Evolutionary conservation across 129 eudicot species (phyloP).

Genomic region (Chrysanthemum lavandulifolium): DNA sequence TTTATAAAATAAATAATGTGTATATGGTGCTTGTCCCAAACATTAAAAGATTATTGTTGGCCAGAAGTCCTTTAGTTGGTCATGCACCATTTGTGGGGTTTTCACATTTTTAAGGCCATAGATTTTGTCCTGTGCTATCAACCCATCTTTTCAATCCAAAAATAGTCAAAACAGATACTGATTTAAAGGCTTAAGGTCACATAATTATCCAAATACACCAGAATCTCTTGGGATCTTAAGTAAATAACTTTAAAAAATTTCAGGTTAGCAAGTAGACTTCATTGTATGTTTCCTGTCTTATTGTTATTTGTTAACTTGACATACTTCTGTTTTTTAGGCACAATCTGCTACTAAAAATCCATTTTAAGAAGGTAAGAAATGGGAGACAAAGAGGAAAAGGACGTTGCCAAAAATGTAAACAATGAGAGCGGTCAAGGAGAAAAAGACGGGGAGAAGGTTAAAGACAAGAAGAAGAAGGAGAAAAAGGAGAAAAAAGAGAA

Average conservation of each 20-base stretch:
- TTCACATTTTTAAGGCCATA: constrained; percentile 34
- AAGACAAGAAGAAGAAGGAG: constrained; percentile 54
- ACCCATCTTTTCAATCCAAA: constrained; percentile 18
- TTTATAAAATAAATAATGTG: background rate
- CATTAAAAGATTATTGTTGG: constrained; percentile 2
- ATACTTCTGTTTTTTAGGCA: background rate
- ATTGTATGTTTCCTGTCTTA: background rate
- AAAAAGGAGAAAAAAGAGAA: constrained; percentile 45
- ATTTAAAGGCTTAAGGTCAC: constrained; percentile 14
- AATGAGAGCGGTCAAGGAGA: constrained; percentile 33
- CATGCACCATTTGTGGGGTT: constrained; percentile 35
- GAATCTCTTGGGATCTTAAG: background rate
- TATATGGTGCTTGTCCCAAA: constrained; percentile 1
- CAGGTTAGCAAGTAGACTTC: constrained; percentile 16
- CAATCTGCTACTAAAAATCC: background rate
- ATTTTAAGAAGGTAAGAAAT: constrained; percentile 24
- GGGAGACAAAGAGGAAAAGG: constrained; percentile 59
- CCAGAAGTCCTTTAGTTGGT: constrained; percentile 26
- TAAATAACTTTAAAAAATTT: background rate
- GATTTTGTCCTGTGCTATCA: constrained; percentile 16
- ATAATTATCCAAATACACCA: background rate
- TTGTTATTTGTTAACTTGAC: background rate
- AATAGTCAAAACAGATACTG: constrained; percentile 14
- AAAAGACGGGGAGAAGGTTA: constrained; percentile 32
- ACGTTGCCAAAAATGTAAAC: constrained; percentile 22